Evolutionary conservation across 129 eudicot species (phyloP).

Genomic region (Escallonia rubra): DNA sequence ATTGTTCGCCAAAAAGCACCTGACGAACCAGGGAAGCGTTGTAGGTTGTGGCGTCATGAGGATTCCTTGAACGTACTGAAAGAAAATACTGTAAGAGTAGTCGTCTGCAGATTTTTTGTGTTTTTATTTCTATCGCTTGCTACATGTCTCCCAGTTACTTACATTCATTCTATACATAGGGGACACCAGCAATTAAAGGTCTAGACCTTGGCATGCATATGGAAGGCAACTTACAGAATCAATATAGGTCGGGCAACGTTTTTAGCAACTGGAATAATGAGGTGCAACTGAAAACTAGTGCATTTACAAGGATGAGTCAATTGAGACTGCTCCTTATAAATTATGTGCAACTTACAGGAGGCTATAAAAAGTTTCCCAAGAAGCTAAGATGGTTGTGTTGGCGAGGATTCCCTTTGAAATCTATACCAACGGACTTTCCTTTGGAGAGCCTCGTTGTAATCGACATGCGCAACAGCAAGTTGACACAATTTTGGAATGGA

Average conservation of each 20-base stretch:
- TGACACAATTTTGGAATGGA: constrained; percentile 32
- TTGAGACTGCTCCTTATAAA: constrained; percentile 22
- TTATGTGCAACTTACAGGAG: constrained; percentile 10
- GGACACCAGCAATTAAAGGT: no score
- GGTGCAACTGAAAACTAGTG: neutral
- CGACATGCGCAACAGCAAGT: constrained; percentile 36
- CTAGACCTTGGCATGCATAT: no score
- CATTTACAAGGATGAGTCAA: constrained; percentile 23
- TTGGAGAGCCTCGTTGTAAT: constrained; percentile 34
- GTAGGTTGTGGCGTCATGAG: constrained; percentile 10
- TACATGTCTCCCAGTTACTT: no score
- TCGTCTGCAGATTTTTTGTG: no score
- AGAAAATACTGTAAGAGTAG: neutral
- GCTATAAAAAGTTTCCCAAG: constrained; percentile 20
- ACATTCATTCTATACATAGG: no score
- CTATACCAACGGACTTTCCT: constrained; percentile 17
- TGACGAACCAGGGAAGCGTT: neutral
- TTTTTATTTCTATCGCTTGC: no score
- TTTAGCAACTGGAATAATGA: no score
- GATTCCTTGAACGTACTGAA: neutral
- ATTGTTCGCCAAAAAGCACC: constrained; percentile 1
- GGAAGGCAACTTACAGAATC: no score
- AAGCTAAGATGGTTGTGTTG: constrained; percentile 36
- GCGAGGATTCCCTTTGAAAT: constrained; percentile 35
- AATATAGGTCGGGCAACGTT: no score